phyloP scores from a whole-genome alignment of 1,284 basidiomycete species.

The Ceratobasidium sp. region DNA sequence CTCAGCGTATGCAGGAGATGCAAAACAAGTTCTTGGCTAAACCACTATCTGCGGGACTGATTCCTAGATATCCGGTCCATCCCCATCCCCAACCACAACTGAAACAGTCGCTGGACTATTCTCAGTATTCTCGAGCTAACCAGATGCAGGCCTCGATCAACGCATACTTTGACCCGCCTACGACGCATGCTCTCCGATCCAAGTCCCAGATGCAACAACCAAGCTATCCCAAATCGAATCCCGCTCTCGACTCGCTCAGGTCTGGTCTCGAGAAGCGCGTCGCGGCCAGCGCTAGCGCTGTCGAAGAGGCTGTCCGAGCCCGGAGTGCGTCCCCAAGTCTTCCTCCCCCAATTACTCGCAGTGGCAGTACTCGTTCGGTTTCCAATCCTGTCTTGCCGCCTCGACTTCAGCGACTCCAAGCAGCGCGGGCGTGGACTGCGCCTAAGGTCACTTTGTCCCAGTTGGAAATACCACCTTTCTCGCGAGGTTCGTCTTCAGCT shows the following conservation, averaged over 20 bases:
- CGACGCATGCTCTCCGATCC: not conserved
- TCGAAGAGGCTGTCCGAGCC: conserved; percentile 40
- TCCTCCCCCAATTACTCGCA: not conserved
- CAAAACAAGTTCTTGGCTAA: not conserved
- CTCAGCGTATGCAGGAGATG: not conserved
- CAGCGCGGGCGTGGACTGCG: not conserved
- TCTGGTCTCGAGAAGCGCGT: conserved; percentile 32
- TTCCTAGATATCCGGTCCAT: not conserved
- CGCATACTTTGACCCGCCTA: conserved; percentile 10
- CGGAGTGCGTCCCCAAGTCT: conserved; percentile 24
- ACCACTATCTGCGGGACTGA: not conserved
- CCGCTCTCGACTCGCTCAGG: conserved; percentile 32
- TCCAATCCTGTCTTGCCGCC: conserved; percentile 19
- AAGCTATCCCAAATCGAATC: conserved; percentile 11
- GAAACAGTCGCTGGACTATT: not conserved
- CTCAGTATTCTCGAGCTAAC: not conserved
- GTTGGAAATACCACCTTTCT: not conserved
- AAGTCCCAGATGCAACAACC: not conserved
- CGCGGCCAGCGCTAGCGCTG: conserved; percentile 30
- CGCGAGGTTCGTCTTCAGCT: not conserved
- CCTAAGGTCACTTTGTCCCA: not conserved
- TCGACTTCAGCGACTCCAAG: conserved; percentile 30
- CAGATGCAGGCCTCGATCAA: conserved; percentile 21
- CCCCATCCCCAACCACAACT: not conserved
- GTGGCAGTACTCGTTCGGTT: not conserved